Evolutionary conservation across 768 basidiomycete genomes (phyloP), one percentile per base, ranked within the genome.

Genomic region (Pleurotus platypus): DNA sequence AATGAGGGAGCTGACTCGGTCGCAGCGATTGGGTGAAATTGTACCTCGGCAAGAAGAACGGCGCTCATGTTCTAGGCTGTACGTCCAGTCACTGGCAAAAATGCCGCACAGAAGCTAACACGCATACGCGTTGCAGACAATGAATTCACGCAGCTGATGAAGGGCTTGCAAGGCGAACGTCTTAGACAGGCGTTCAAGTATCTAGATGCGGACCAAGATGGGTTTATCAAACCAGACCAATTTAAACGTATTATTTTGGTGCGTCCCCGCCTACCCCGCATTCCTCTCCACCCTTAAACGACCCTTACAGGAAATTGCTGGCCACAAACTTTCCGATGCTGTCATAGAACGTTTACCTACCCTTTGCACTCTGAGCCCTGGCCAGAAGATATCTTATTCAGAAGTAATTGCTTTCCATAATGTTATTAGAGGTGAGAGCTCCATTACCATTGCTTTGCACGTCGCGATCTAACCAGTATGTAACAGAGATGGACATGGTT

Each of bases 121-220:
- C 35, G 20, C 45, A 20, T 20, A 11, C 30, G 11, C 47, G 46
- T 42, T 45, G 57, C 63, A 94, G 90, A 95, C 75, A 90, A 90
- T 69, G 95, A 98, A 72, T 98, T 98, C 74, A 97, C 94, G 27
- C 95, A 98, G 74, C 76, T 98, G 58, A 97, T 99, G 93, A 98
- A 98, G 73, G 96, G 94, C 43, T 82, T 98, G 56, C 97, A 98
- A 75, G 97, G 95, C 66, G 97, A 99, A 73, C 87, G 97, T 30
- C 78, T 99, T 55, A 90, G 97, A 59, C 97, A 99, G 74, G 90
- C 94, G 22, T 99, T 98, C 79, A 90, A 85, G 74, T 85, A 87
- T 72, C 80, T 98, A 67, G 96, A 98, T 72, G 75, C 78, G 49
- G 89, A 96, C 67, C 84, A 90, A 67, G 92, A 96, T 67, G 97